Evolutionary conservation across 2,329 filamentous ascomycete species (phyloP).

Genomic region (Penicillium hordei): DNA sequence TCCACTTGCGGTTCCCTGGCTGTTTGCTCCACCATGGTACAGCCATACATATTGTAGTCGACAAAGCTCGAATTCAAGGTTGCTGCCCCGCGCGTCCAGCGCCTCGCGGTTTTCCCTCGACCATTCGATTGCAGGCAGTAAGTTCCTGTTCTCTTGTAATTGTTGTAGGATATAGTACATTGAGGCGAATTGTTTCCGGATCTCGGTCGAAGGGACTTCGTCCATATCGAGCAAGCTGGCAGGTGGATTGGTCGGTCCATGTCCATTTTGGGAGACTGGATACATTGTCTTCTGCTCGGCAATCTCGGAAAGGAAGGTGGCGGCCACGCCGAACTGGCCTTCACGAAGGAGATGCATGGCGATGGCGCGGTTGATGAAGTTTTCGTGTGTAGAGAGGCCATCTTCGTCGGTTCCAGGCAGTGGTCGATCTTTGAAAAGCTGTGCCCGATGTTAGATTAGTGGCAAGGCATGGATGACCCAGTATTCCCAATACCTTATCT

Average conservation of each 20-base stretch:
- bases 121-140: conserved; percentile 85
- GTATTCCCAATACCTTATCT: conserved; percentile 62
- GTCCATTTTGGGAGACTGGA: neutral
- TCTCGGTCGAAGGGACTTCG: conserved; percentile 61
- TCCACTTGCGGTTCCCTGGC: conserved; percentile 42
- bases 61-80: conserved; percentile 91
- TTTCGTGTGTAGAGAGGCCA: conserved; percentile 70
- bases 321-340: conserved; percentile 86
- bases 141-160: conserved; percentile 68
- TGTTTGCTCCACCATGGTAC: conserved; percentile 67
- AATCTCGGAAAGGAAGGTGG: conserved; percentile 77
- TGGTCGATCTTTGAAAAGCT: conserved; percentile 68
- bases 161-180: conserved; percentile 90
- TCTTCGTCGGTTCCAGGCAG: conserved; percentile 77
- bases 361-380: conserved; percentile 86
- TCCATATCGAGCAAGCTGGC: conserved; percentile 53
- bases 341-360: conserved; percentile 95
- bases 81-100: conserved; percentile 80
- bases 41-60: conserved; percentile 88
- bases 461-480: neutral
- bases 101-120: conserved; percentile 67
- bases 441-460: neutral
- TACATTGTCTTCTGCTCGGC: conserved; percentile 45
- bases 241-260: conserved; percentile 6
- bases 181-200: conserved; percentile 78